Evolutionary conservation across 208 protist genomes (phyloP).

Genomic region (Trichomonas gallinae): DNA sequence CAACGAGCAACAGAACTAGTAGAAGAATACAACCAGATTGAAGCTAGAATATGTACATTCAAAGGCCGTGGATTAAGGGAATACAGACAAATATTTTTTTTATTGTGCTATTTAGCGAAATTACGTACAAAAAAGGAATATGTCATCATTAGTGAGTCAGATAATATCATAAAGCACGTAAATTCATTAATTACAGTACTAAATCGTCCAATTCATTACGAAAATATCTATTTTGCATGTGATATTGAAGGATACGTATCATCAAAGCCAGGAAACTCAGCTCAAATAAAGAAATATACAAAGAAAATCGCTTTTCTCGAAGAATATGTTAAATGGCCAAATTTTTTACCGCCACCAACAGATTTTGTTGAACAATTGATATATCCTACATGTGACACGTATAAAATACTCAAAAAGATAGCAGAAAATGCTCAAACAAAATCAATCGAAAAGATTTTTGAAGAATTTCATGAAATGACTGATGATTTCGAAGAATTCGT

Average conservation of each 20-base stretch:
- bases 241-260: neutral
- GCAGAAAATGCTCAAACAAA: neutral
- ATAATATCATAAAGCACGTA: neutral
- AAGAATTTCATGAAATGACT: neutral
- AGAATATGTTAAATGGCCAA: neutral
- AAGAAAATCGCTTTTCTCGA: neutral
- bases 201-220: neutral
- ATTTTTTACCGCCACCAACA: neutral
- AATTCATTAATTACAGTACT: neutral
- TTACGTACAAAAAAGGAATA: neutral
- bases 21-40: neutral
- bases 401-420: neutral
- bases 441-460: neutral
- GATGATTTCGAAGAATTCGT: neutral
- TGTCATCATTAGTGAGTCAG: neutral
- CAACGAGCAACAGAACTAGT: neutral
- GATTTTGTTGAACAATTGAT: neutral
- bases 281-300: neutral
- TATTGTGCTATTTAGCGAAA: neutral
- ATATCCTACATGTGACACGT: neutral
- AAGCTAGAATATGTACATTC: neutral
- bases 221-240: neutral
- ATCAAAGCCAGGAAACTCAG: neutral
- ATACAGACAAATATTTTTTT: neutral
- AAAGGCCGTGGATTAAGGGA: neutral